Base-by-base conservation (phyloP, 2,329 filamentous ascomycete species). In the Madurella fahalii region DNA sequence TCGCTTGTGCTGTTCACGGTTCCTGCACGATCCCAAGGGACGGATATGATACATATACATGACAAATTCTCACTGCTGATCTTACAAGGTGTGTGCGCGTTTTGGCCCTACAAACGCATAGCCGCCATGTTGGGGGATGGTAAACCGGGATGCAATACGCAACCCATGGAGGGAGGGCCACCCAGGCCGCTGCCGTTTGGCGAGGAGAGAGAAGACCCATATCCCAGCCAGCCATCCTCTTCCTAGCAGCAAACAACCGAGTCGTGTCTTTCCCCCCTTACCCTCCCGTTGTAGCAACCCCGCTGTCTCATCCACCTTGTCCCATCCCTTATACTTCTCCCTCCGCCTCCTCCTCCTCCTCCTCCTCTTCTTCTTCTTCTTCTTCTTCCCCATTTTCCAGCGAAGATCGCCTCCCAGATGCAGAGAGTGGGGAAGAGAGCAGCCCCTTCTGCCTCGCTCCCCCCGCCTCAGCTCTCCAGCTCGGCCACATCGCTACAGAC, bases 401-500 rank as follows among this genome's bases (percentile, higher is more conserved):
- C n/a, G n/a, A n/a, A n/a, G n/a, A n/a, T n/a, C n/a, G n/a, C 9
- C 41, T 12, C 37, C n/a, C 18, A 31, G 4, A 25, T 7, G 7
- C 25, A 3, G 25, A 25, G 4, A 25, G 4, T 7, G 25, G 25
- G 25, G 25, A 4, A 25, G 25, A 3, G 25, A 25, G 25, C 25
- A 25, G 25, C 25, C 37, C 9, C 25, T 39, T 34, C 43, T 32
- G 11, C 25, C 25, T 40, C 39, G 25, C 43, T 16, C 49, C 16
- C 16, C 15, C 13, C 44, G 11, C 16, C 32, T 47, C 49, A 54
- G 46, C 37, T 31, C 45, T 51, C 45, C 52, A 55, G 41, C 41
- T 58, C 46, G 17, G 47, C 48, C 37, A n/a, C 16, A 46, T 56
- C 61, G 5, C 31, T 40, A 58, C 72, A 77, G 54, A 95, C 78